Evolutionary conservation across 805 yeast species (phyloP).

Genomic region (Brettanomyces sp.): DNA sequence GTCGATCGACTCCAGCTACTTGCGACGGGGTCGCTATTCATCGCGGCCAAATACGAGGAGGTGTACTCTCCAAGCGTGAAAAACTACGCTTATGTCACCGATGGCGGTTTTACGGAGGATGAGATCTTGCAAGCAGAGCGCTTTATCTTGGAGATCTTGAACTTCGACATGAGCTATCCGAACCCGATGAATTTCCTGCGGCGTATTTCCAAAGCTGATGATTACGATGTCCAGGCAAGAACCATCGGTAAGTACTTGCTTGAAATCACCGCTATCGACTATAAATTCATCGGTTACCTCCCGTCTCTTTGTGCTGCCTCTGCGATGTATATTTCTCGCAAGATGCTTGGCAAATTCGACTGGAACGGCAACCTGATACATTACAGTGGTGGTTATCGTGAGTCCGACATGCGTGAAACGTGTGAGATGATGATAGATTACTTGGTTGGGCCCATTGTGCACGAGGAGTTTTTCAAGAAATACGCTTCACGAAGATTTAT

Average conservation of each 20-base stretch:
- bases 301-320: constrained; percentile 83
- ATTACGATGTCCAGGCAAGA: constrained; percentile 75
- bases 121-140: constrained; percentile 80
- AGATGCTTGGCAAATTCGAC: constrained; percentile 52
- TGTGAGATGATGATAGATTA: constrained; percentile 70
- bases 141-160: constrained; percentile 59
- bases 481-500: constrained; percentile 83
- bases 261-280: constrained; percentile 70
- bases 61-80: constrained; percentile 79
- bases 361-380: constrained; percentile 87
- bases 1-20: constrained; percentile 74
- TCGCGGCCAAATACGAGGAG: constrained; percentile 92
- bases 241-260: constrained; percentile 78
- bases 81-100: constrained; percentile 81
- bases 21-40: constrained; percentile 78
- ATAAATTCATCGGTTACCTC: constrained; percentile 57
- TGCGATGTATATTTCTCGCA: constrained; percentile 76
- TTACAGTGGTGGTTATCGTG: constrained; percentile 84
- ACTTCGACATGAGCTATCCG: constrained; percentile 74
- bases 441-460: constrained; percentile 69
- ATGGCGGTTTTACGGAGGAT: constrained; percentile 72
- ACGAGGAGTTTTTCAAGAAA: constrained; percentile 88
- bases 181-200: constrained; percentile 86
- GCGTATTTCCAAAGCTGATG: constrained; percentile 84
- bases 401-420: constrained; percentile 61